phyloP scores from a whole-genome alignment of 306 rosid species.

The Elaeagnus macrophylla region DNA sequence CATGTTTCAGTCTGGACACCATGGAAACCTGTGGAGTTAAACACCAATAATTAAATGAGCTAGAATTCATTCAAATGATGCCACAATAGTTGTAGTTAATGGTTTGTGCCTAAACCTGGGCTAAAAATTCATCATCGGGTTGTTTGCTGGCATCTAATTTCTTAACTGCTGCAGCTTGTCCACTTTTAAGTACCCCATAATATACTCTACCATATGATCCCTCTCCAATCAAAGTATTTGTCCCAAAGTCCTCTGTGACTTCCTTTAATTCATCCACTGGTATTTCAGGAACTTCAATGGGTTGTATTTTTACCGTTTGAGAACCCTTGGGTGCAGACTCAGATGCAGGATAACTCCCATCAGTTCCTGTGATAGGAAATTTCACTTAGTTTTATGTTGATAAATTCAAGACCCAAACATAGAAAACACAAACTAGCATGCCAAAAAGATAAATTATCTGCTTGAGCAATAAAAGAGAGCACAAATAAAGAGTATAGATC shows the following conservation, averaged over 20 bases:
- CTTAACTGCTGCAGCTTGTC: constrained; percentile 63
- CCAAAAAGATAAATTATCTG: neutral
- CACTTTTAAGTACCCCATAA: constrained; percentile 58
- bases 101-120: constrained; percentile 46
- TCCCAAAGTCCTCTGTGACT: constrained; percentile 59
- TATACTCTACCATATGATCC: constrained; percentile 89
- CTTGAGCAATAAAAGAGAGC: neutral
- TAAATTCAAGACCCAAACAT: constrained; percentile 5
- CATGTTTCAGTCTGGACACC: constrained; percentile 85
- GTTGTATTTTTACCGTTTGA: constrained; percentile 64
- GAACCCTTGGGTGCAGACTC: constrained; percentile 54
- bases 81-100: constrained; percentile 6
- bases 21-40: constrained; percentile 57
- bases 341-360: constrained; percentile 45
- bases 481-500: neutral
- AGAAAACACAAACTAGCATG: neutral
- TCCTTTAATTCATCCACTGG: constrained; percentile 64
- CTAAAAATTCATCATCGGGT: constrained; percentile 74
- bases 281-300: constrained; percentile 73
- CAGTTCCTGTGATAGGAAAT: constrained; percentile 42
- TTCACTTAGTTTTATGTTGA: constrained; percentile 13
- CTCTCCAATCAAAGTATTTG: constrained; percentile 76
- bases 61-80: constrained; percentile 7
- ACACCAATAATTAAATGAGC: constrained; percentile 7
- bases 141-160: constrained; percentile 86